These are phyloP conservation scores for Ploettnerulaceae sp. DNA, from an alignment of 2,329 filamentous ascomycete genomes.

Conservation along the genomic window DNA sequence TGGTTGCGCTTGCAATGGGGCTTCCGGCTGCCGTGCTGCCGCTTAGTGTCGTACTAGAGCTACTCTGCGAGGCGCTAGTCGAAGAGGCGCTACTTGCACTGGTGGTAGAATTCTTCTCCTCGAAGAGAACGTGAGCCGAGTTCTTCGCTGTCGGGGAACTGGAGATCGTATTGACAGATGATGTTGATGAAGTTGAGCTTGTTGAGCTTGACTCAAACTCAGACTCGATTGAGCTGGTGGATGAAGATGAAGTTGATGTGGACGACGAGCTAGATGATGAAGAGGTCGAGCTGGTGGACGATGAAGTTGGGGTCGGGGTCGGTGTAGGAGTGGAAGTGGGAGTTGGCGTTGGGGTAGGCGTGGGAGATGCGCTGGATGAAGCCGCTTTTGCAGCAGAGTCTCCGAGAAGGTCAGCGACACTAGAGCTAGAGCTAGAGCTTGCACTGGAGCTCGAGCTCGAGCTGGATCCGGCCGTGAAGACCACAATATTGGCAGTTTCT, in stretches of 20 bases:
- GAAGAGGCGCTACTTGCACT: neutral
- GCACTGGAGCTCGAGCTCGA: slow-evolving; percentile 8
- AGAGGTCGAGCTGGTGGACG: neutral
- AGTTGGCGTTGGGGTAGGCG: slow-evolving; percentile 17
- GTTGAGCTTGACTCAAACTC: too few species aligned
- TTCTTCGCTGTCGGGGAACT: slow-evolving; percentile 14
- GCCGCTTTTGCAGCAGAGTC: slow-evolving; percentile 8
- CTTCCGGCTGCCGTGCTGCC: slow-evolving; percentile 1
- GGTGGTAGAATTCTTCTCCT: slow-evolving; percentile 20
- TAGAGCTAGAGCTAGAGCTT: slow-evolving; percentile 10
- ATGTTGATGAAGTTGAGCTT: slow-evolving; percentile 14
- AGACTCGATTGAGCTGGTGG: slow-evolving; percentile 11
- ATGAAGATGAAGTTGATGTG: slow-evolving; percentile 19
- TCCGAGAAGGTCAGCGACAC: neutral
- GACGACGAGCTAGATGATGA: slow-evolving; percentile 10
- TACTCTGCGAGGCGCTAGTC: slow-evolving; percentile 1
- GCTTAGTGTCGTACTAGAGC: neutral
- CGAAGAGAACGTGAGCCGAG: slow-evolving; percentile 27
- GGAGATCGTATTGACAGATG: slow-evolving; percentile 12
- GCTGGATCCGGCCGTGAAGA: slow-evolving; percentile 42
- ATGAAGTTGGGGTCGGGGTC: slow-evolving; percentile 2
- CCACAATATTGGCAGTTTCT: slow-evolving; percentile 60
- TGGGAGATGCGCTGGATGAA: slow-evolving; percentile 26
- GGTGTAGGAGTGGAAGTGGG: slow-evolving; percentile 15
- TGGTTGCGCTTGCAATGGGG: slow-evolving; percentile 14